A percentile compares a stretch with the other conserved stretches of the same genome.
phyloP scores from a whole-genome alignment of 2,329 filamentous ascomycete species.

The Trichophyton schoenleinii region DNA sequence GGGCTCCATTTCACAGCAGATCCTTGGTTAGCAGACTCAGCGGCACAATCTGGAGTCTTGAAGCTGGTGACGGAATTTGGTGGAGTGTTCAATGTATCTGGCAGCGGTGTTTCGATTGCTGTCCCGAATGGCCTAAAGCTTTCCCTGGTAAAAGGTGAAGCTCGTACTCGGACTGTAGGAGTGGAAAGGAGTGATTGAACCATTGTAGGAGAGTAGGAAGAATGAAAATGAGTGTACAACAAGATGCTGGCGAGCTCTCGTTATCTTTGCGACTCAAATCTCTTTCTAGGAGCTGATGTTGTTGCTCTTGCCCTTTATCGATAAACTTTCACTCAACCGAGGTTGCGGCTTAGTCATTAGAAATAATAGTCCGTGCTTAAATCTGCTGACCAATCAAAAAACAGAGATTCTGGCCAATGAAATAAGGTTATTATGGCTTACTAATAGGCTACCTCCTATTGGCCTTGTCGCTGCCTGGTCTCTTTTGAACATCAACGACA shows the following conservation, averaged over 20 bases:
- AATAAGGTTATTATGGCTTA: not conserved
- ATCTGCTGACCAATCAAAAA: not conserved
- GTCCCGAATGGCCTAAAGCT: conserved; percentile 71
- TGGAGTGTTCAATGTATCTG: conserved; percentile 38
- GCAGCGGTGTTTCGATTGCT: conserved; percentile 61
- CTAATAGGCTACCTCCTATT: not conserved
- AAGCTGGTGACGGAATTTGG: conserved; percentile 36
- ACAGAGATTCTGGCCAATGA: not conserved
- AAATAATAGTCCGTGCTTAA: not conserved
- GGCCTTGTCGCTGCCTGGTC: not conserved
- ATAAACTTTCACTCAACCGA: not conserved
- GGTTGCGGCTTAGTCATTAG: not conserved
- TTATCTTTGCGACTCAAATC: not conserved
- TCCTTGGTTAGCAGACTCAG: conserved; percentile 67
- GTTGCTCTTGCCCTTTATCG: not conserved
- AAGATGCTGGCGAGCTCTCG: not conserved
- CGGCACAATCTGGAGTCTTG: conserved; percentile 29
- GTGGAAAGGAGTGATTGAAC: not conserved
- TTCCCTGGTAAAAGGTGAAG: conserved; percentile 51
- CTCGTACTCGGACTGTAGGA: not conserved
- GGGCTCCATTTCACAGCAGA: conserved; percentile 75
- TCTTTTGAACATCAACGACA: no score
- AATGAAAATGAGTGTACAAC: not conserved
- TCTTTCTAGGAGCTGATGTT: not conserved
- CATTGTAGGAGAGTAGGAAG: not conserved